Evolutionary conservation across 148 eudicot species (phyloP).

Genomic region (Diospyros lotus): DNA sequence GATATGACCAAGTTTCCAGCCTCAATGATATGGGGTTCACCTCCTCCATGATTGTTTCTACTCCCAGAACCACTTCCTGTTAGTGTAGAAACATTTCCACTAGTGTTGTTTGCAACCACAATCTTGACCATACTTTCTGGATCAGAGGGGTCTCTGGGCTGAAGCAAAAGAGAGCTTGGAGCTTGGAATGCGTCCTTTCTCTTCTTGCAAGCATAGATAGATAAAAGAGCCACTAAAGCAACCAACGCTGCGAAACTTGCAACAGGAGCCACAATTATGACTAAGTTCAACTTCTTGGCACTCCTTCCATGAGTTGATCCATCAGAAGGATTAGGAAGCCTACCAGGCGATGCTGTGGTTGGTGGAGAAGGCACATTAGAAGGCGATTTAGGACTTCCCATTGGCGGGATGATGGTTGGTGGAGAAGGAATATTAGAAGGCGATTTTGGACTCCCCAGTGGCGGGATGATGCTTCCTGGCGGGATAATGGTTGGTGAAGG

Average conservation of each 20-base stretch:
- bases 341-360: slow-evolving; percentile 17
- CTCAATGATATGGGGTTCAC: slow-evolving; percentile 39
- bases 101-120: slow-evolving; percentile 32
- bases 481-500: slow-evolving; percentile 13
- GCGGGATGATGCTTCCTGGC: not conserved
- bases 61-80: slow-evolving; percentile 27
- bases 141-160: slow-evolving; percentile 50
- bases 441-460: slow-evolving; percentile 12
- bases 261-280: slow-evolving; percentile 24
- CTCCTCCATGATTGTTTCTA: slow-evolving; percentile 18
- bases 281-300: slow-evolving; percentile 14
- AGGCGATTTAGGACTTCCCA: slow-evolving; percentile 17
- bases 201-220: slow-evolving; percentile 34
- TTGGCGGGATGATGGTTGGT: slow-evolving; percentile 4
- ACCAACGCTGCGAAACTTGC: slow-evolving; percentile 17
- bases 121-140: slow-evolving; percentile 39
- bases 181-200: slow-evolving; percentile 16
- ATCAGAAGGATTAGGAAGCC: slow-evolving; percentile 13
- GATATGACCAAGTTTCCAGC: slow-evolving; percentile 52
- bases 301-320: slow-evolving; percentile 16
- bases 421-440: slow-evolving; percentile 18
- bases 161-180: slow-evolving; percentile 39
- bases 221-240: slow-evolving; percentile 23
- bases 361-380: slow-evolving; percentile 13
- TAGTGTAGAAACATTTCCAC: slow-evolving; percentile 27